phyloP scores from a whole-genome alignment of 2,329 filamentous ascomycete species.

The Fusarium torulosum region DNA sequence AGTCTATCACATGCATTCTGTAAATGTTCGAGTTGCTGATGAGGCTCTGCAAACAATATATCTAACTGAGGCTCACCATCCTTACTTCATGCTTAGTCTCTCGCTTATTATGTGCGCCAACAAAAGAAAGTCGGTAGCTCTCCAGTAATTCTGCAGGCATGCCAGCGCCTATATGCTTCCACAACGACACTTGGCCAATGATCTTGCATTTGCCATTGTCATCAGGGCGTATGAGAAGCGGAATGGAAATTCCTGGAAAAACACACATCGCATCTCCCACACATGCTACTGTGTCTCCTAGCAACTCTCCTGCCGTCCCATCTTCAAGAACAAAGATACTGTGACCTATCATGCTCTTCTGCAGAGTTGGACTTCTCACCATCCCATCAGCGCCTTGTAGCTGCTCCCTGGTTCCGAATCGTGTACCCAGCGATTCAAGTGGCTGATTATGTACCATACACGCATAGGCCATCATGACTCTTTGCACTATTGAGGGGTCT shows the following conservation, averaged over 20 bases:
- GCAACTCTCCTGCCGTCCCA: background rate
- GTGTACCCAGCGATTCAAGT: rapidly evolving
- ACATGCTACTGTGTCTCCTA: rapidly evolving
- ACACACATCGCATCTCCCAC: constrained; percentile 16
- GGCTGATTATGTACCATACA: constrained; percentile 16
- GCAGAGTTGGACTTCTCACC: background rate
- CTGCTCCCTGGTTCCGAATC: background rate
- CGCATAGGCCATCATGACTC: constrained; percentile 20
- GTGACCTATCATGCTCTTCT: background rate
- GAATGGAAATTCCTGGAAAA: background rate
- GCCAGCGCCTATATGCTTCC: background rate
- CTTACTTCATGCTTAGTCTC: rapidly evolving
- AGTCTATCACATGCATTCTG: too few relatives aligned
- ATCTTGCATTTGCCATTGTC: rapidly evolving
- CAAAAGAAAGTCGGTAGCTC: background rate
- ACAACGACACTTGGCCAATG: background rate
- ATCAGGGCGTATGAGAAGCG: rapidly evolving
- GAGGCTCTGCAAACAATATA: background rate
- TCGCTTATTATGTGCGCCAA: rapidly evolving
- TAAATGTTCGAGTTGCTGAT: too few relatives aligned
- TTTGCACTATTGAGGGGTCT: background rate
- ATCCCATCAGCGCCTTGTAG: constrained; percentile 2
- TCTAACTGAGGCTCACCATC: background rate
- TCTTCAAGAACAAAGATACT: constrained; percentile 16
- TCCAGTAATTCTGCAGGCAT: background rate